Conservation (phyloP, 257 asterid species). For the Cinchona pubescens region DNA sequence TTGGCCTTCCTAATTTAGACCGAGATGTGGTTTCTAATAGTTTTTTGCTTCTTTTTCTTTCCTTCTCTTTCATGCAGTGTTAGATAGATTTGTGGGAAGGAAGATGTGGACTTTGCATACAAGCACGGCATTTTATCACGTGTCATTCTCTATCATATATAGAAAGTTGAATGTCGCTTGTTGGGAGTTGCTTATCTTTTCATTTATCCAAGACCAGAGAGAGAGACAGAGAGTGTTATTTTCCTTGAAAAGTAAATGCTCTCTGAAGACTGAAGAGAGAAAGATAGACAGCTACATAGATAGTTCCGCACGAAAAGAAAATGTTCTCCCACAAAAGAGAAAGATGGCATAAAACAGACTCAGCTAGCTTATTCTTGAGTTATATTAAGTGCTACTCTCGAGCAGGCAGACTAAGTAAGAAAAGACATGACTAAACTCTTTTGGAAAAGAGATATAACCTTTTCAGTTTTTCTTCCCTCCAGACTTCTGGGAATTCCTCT, state of each 20-base stretch:
- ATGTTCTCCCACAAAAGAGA: not conserved
- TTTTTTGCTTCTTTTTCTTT: not conserved
- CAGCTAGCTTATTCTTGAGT: not conserved
- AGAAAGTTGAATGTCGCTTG: constrained; percentile 48
- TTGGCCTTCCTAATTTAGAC: not conserved
- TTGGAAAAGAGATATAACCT: not conserved
- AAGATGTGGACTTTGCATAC: constrained; percentile 87
- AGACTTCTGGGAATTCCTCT: constrained; percentile 23
- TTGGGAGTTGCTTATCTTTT: not conserved
- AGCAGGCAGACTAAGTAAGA: not conserved
- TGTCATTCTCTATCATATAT: constrained; percentile 80
- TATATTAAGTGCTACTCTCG: not conserved
- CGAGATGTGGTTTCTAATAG: not conserved
- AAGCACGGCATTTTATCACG: constrained; percentile 81
- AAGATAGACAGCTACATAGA: not conserved
- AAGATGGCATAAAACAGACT: not conserved
- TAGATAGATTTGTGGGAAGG: constrained; percentile 91
- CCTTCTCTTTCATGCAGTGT: constrained; percentile 46
- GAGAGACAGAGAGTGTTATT: not conserved
- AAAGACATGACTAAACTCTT: not conserved
- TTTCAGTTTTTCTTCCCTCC: constrained; percentile 27
- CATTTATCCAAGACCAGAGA: not conserved
- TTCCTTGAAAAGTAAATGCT: constrained; percentile 1
- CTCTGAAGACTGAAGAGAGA: constrained; percentile 9
- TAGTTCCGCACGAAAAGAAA: not conserved